Evolutionary conservation across 164 flowering plant species (phyloP).

Genomic region (Macadamia tetraphylla): DNA sequence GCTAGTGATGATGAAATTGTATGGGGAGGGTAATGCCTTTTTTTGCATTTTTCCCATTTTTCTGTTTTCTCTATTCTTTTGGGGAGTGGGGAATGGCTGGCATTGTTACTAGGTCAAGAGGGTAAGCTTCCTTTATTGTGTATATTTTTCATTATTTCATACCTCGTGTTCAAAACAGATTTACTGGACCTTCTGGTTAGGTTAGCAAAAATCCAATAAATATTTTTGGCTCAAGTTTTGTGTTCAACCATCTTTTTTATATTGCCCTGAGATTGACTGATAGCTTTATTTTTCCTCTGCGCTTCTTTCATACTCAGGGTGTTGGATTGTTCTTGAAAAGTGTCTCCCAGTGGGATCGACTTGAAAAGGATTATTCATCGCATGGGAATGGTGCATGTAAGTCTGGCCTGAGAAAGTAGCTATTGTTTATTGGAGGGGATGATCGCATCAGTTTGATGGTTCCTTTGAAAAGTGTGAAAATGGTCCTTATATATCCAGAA

Average conservation of each 20-base stretch:
- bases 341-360: too few species aligned
- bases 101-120: background rate
- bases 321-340: too few species aligned
- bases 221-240: background rate
- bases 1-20: background rate
- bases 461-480: too few species aligned
- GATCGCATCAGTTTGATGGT: too few species aligned
- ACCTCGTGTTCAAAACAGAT: background rate
- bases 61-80: background rate
- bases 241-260: background rate
- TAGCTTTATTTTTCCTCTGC: too few species aligned
- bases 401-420: too few species aligned
- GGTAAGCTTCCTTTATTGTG: background rate
- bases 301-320: too few species aligned
- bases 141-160: background rate
- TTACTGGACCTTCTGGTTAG: background rate
- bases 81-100: background rate
- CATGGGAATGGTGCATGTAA: too few species aligned
- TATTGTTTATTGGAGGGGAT: too few species aligned
- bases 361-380: too few species aligned
- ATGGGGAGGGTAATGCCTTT: background rate
- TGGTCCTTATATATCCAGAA: too few species aligned
- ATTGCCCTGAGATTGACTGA: too few species aligned
- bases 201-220: background rate
- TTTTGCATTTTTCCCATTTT: background rate